Conservation (phyloP, 495 filamentous ascomycete species). For the Neurospora africana region DNA sequence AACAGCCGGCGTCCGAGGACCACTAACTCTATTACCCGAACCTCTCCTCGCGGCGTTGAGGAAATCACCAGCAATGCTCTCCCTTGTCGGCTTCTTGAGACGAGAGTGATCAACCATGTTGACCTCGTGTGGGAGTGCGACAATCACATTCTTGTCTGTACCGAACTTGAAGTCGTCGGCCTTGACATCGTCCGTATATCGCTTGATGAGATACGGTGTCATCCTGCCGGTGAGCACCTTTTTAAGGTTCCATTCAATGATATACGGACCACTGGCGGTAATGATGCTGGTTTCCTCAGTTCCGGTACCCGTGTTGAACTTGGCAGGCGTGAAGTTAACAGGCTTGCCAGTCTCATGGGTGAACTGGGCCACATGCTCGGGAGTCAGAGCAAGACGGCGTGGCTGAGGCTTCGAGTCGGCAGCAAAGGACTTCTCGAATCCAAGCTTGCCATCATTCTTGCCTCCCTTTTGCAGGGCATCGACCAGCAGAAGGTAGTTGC, state of each 20-base stretch:
- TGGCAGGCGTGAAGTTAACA: conserved; percentile 78
- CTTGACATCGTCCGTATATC: conserved; percentile 88
- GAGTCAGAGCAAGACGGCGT: conserved; percentile 76
- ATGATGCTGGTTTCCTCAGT: conserved; percentile 80
- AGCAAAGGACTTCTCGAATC: conserved; percentile 86
- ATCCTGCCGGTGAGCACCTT: conserved; percentile 69
- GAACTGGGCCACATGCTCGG: conserved; percentile 90
- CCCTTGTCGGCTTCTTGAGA: conserved; percentile 79
- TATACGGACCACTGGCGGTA: conserved; percentile 94
- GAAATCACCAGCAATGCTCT: conserved; percentile 66
- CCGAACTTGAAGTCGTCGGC: conserved; percentile 99
- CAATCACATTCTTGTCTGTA: conserved; percentile 93
- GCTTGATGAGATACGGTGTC: conserved; percentile 90
- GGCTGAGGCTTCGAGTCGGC: conserved; percentile 92
- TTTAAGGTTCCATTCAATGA: conserved; percentile 91
- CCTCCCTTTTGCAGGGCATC: conserved; percentile 84
- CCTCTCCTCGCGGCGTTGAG: conserved; percentile 36
- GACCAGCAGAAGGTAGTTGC: conserved; percentile 88
- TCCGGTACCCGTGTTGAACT: conserved; percentile 86
- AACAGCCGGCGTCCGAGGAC: conserved; percentile 32
- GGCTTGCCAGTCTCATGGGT: conserved; percentile 84
- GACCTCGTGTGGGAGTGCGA: conserved; percentile 91
- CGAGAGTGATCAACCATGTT: conserved; percentile 86
- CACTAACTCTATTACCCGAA: conserved; percentile 27
- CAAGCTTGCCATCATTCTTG: conserved; percentile 95